These are phyloP conservation scores for Euphorbia pulcherrima DNA, from an alignment of 345 rosid species.

Conservation along the genomic window DNA sequence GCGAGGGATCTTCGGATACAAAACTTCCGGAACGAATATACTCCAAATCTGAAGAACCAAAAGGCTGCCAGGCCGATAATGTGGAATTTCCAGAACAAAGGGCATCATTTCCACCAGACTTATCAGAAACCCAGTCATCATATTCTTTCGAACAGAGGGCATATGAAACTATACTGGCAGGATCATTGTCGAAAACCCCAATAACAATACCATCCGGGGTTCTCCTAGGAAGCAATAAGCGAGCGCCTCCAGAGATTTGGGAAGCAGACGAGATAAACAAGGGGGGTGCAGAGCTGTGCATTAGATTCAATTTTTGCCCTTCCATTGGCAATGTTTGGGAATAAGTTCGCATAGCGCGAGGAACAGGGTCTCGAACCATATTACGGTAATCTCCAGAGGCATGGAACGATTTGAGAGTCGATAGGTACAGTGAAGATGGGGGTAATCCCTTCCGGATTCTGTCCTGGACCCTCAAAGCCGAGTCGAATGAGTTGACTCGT, in stretches of 20 bases:
- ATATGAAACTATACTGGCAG: constrained; percentile 79
- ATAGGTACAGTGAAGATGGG: constrained; percentile 58
- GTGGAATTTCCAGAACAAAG: constrained; percentile 40
- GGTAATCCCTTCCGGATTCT: constrained; percentile 51
- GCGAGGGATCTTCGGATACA: constrained; percentile 46
- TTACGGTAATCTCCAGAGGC: constrained; percentile 78
- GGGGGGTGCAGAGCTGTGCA: constrained; percentile 46
- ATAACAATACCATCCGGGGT: constrained; percentile 55
- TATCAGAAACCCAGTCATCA: constrained; percentile 61
- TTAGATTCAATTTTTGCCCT: constrained; percentile 58
- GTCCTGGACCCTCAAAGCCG: constrained; percentile 68
- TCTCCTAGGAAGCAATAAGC: constrained; percentile 60
- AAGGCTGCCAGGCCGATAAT: constrained; percentile 62
- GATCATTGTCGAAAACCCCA: constrained; percentile 90
- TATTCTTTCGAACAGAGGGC: constrained; percentile 82
- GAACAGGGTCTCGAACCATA: constrained; percentile 79
- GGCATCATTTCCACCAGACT: constrained; percentile 40
- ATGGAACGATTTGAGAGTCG: constrained; percentile 68
- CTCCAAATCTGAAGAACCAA: constrained; percentile 57
- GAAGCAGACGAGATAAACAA: constrained; percentile 58
- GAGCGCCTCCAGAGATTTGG: constrained; percentile 69
- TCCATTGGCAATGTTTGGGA: constrained; percentile 60
- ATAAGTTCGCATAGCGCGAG: constrained; percentile 51
- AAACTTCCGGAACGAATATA: constrained; percentile 48
- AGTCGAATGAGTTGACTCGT: constrained; percentile 82